A percentile compares a stretch with the other conserved stretches of the same genome.
Conservation (phyloP, 2,329 filamentous ascomycete genomes). For the Colletotrichum sp. region DNA sequence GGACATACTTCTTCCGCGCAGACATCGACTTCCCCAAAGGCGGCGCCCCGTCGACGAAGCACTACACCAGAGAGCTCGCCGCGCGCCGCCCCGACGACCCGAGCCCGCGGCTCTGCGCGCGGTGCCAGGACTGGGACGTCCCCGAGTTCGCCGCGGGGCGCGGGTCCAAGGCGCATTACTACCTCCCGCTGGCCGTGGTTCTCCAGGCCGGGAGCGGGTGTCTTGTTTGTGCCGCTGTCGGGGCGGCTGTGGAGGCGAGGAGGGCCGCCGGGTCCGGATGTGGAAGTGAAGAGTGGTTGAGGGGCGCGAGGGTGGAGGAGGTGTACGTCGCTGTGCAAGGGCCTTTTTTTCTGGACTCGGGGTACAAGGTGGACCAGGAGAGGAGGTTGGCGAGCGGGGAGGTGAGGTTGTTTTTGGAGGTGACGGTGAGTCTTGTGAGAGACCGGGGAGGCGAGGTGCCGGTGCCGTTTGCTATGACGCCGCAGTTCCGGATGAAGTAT, state of each 20-base stretch:
- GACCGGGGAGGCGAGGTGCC: neutral
- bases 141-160: neutral
- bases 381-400: neutral
- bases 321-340: neutral
- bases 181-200: neutral
- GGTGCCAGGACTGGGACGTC: conserved; percentile 9
- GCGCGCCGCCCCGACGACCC: neutral
- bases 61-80: neutral
- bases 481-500: neutral
- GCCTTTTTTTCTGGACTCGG: conserved; percentile 1
- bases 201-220: neutral
- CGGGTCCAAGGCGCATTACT: neutral
- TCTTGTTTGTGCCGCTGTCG: neutral
- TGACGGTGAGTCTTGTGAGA: neutral
- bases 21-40: neutral
- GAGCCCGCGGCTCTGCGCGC: neutral
- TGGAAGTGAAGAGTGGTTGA: neutral
- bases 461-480: neutral
- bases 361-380: neutral
- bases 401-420: neutral
- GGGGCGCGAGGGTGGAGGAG: neutral
- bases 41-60: neutral
- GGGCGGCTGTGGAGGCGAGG: neutral
- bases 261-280: neutral
- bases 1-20: neutral